Base-by-base conservation (phyloP, 495 filamentous ascomycete species). In the Xylaria longipes region DNA sequence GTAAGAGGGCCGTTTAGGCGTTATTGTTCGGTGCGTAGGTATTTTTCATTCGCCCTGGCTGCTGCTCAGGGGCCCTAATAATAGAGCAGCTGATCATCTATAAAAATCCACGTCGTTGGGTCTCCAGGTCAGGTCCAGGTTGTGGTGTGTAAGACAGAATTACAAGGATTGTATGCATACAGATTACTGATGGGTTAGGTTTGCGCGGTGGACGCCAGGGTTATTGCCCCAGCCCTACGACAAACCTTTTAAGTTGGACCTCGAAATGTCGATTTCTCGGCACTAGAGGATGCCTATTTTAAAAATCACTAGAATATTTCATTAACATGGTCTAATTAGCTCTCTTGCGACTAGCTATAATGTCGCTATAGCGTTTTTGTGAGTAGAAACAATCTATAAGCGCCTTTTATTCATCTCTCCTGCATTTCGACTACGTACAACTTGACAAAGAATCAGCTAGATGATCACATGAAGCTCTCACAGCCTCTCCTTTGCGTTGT, bases 401-500 rank as follows among this genome's bases (percentile, higher is more conserved):
- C 31, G 27, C 52, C 50, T 27, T 5, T 56, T 17, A 60, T 60
- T n/a, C 14, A 60, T 12, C 33, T 60, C 31, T 1, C 35, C 22
- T 62, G n/a, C 3, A 41, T 39, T 39, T n/a, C 17, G 31, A 22
- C 58, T n/a, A 61, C 58, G 39, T n/a, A 61, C 58, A 61, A 25
- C 37, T 37, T 15, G n/a, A 62, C 37, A 27, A 12, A 22, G 7
- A 43, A 1, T 7, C 20, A 22, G 17, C 25, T 8, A 37, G 9
- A 60, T 22, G 57, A 20, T 60, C 7, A 60, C 50, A 54, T 67
- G 14, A 52, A 48, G 33, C 22, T 9, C 27, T 37, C 11, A 66
- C 7, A 37, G 17, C 63, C 31, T 63, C 22, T 43, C 3, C 6
- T 17, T 25, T 48, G 7, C 48, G 43, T 39, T 27, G n/a, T 37